Base-by-base conservation (phyloP, 164 flowering plant species). In the Liquidambar formosana region DNA sequence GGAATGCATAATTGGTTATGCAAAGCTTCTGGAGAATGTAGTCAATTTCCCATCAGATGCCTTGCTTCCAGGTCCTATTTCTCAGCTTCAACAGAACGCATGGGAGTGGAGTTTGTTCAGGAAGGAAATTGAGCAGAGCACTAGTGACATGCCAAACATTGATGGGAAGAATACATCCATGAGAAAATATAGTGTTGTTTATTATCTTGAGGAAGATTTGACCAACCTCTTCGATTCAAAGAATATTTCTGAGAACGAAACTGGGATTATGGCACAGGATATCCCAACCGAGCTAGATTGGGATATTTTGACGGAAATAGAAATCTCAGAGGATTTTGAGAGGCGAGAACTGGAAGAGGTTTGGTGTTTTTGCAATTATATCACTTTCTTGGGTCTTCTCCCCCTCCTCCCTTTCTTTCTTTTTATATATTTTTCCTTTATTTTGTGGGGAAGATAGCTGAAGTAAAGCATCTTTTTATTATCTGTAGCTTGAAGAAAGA, bases 271-370 rank as follows among this genome's bases (percentile, higher is more conserved):
- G 44, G 71, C n/a, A n/a, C 75, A 68, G 38, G 94, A 90, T 65
- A 33, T 60, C 26, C 90, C 80, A 12, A 85, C 80, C 56, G 64
- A 79, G 61, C 44, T 56, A 65, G 99, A 96, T 78, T 89, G 94
- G 97, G 82, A 82, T 64, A 62, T 84, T 69, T 73, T 88, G 57
- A 61, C 28, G 58, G 88, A 90, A 80, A 81, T 92, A 16, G 91
- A 92, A 68, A 77, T 56, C 22, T 66, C 72, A 75, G 97, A 90
- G 81, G 97, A 96, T 57, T 75, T 73, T 65, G 95, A 90, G 70
- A 92, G 79, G 62, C 80, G 80, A 51, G 99, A 96, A 84, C 75
- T 63, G 69, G 92, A 86, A 71, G 94, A 96, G 96, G 99, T 91
- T 79, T 62, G 65, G 11, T 41, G 0, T 19, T 13, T 23, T 57